Evolutionary conservation across 1,284 basidiomycete species (phyloP).

Genomic region (Irpex lacteus): DNA sequence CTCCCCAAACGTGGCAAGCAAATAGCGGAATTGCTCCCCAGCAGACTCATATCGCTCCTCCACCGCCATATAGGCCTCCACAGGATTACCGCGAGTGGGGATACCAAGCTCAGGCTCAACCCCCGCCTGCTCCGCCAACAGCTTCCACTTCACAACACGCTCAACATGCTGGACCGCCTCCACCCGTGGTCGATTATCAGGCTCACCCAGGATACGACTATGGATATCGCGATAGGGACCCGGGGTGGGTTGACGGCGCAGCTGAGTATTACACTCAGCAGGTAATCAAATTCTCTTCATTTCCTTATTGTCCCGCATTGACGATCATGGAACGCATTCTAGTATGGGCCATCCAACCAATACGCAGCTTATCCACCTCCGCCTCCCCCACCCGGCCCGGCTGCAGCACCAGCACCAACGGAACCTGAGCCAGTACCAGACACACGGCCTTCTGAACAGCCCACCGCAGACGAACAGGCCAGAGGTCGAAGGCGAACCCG

Average conservation of each 20-base stretch:
- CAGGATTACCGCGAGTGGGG: conserved; percentile 44
- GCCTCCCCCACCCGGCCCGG: conserved; percentile 15
- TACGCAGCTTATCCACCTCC: conserved; percentile 44
- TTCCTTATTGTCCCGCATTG: too few relatives aligned
- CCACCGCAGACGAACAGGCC: conserved; percentile 31
- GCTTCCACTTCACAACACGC: conserved; percentile 23
- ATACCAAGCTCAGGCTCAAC: conserved; percentile 34
- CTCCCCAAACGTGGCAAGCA: conserved; percentile 62
- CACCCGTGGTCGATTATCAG: conserved; percentile 39
- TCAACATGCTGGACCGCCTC: conserved; percentile 26
- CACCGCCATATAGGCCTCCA: conserved; percentile 11
- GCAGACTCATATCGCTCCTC: conserved; percentile 55
- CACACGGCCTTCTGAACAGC: conserved; percentile 41
- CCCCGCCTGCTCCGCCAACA: conserved; percentile 29
- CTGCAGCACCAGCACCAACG: background rate
- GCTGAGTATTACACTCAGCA: conserved; percentile 56
- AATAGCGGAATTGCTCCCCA: conserved; percentile 58
- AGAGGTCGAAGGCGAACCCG: conserved; percentile 66
- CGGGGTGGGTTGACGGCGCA: conserved; percentile 48
- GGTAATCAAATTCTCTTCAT: conserved; percentile 24
- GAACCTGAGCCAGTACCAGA: conserved; percentile 39
- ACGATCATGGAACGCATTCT: background rate
- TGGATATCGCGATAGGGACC: conserved; percentile 46
- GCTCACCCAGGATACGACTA: conserved; percentile 48
- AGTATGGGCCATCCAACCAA: conserved; percentile 20